A percentile compares a stretch with the other conserved stretches of the same genome.
Evolutionary conservation across 352 stramenopile species (phyloP).

Genomic region (Thalassiosira livingstoniorum): DNA sequence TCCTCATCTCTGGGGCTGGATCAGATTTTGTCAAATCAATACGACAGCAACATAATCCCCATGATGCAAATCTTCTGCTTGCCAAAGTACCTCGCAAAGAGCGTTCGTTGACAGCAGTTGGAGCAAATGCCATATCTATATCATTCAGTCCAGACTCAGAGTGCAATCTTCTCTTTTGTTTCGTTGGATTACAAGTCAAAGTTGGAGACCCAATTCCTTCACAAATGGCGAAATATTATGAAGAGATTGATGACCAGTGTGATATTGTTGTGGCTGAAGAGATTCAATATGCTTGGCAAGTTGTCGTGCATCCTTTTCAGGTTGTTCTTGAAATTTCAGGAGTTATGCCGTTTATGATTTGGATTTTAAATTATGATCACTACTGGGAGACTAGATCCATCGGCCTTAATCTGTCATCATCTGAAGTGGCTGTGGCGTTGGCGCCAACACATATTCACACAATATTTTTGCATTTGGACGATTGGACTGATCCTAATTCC

Average conservation of each 20-base stretch:
- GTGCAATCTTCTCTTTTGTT: constrained; percentile 37
- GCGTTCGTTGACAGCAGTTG: constrained; percentile 32
- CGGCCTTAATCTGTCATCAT: constrained; percentile 22
- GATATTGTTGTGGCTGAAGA: background rate
- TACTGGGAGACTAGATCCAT: constrained; percentile 41
- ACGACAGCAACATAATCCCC: constrained; percentile 28
- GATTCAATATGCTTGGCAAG: constrained; percentile 45
- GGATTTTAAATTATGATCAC: constrained; percentile 54
- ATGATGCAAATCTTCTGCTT: constrained; percentile 38
- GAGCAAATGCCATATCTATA: constrained; percentile 30
- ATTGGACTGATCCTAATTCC: constrained; percentile 53
- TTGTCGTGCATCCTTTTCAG: constrained; percentile 40
- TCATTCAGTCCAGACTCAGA: constrained; percentile 26
- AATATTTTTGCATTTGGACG: constrained; percentile 52
- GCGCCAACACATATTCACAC: constrained; percentile 47
- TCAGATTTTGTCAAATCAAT: constrained; percentile 38
- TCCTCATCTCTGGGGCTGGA: constrained; percentile 45
- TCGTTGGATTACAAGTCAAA: constrained; percentile 34
- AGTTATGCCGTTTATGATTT: constrained; percentile 43
- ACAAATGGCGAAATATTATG: background rate
- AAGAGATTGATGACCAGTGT: background rate
- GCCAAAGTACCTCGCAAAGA: constrained; percentile 28
- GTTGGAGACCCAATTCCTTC: constrained; percentile 22
- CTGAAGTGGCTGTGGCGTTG: constrained; percentile 43
- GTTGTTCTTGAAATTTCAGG: constrained; percentile 39